phyloP scores from a whole-genome alignment of 148 eudicot genomes.

The Diospyros kaki region DNA sequence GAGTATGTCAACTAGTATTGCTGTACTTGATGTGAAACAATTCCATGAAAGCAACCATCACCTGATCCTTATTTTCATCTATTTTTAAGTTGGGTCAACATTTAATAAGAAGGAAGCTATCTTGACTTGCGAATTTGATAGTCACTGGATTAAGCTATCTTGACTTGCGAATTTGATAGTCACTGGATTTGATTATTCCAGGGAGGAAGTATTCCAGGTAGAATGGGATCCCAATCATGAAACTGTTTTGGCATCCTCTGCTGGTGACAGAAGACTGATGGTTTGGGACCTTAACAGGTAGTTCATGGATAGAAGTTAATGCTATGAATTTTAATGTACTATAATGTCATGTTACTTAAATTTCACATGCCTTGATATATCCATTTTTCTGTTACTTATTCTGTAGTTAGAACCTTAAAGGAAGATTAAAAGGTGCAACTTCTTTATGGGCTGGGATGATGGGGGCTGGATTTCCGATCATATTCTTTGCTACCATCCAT shows the following conservation, averaged over 20 bases:
- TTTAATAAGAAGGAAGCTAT: background rate
- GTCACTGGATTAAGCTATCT: no score
- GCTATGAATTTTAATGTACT: background rate
- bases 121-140: background rate
- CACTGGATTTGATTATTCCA: conserved; percentile 22
- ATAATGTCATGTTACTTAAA: background rate
- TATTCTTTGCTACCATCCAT: background rate
- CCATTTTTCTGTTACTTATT: background rate
- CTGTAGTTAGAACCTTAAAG: background rate
- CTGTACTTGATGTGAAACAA: no score
- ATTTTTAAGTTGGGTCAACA: no score
- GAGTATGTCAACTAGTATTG: no score
- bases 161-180: background rate
- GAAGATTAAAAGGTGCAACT: background rate
- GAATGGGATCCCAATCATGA: conserved; percentile 99
- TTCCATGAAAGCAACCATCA: no score
- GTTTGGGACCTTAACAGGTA: conserved; percentile 99
- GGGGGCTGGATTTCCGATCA: background rate
- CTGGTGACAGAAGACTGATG: conserved; percentile 93
- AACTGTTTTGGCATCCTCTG: conserved; percentile 84
- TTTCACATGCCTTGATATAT: background rate
- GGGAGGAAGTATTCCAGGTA: conserved; percentile 95
- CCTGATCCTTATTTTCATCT: no score
- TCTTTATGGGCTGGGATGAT: background rate
- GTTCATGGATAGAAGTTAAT: background rate